Base-by-base conservation (phyloP, 2,329 filamentous ascomycete species). In the Metarhizium brunneum region DNA sequence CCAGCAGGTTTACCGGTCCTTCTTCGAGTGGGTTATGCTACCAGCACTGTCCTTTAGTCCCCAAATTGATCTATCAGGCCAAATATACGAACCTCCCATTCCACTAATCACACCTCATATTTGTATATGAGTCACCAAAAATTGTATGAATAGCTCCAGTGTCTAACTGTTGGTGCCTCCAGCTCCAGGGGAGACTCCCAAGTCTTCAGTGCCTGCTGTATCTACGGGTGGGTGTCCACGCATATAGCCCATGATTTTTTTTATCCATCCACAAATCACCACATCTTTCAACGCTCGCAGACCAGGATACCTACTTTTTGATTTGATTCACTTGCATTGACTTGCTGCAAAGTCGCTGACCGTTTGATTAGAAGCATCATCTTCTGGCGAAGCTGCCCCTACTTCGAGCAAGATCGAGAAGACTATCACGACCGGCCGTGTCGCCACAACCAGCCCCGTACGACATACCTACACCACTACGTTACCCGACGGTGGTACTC, bases 381-480 rank as follows among this genome's bases (percentile, higher is more conserved):
- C 42, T 45, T 20, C 42, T 16, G 47, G 25, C n/a, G 55, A 51
- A 25, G 14, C 32, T 35, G 43, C 43, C 18, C 48, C 62, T 6
- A 54, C 60, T 6, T 52, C 61, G 18, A 61, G 62, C 20, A 63
- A 63, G 6, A 60, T 61, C 14, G 61, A 65, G 36, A 58, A 62
- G 14, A 68, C 69, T 6, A 67, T 71, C 30, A 72, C 69, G 20
- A 65, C 68, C 5, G 69, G 69, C 25, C 66, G 62, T 6, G 59
- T 67, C 30, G 66, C 64, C 38, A 72, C 72, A 11, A 70, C 66
- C 13, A 73, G 63, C 58, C 59, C 68, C 35, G 63, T 77, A 55
- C 58, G 67, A 6, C 63, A 70, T 29, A 76, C 74, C 0, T 66
- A 68, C 57, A 81, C 77, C n/a, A 75, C 74, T 6, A 78, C 76